These are phyloP conservation scores for Debaryomyces tyrocola DNA, from an alignment of 805 yeast genomes.

Conservation along the genomic window DNA sequence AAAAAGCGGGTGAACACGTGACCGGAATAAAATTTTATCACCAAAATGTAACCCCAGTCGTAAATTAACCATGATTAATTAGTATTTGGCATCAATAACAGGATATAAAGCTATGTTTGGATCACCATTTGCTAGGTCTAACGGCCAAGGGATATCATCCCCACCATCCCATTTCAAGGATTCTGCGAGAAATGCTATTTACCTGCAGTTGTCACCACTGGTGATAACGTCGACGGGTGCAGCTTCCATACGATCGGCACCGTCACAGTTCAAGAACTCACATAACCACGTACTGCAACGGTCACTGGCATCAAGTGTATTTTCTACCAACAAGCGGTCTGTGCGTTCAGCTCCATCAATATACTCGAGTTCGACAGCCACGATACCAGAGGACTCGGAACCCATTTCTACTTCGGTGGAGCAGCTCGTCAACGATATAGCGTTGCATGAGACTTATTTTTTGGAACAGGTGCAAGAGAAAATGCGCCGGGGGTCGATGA, in stretches of 20 bases:
- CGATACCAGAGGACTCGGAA: slow-evolving; percentile 46
- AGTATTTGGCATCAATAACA: background rate
- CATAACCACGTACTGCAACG: slow-evolving; percentile 22
- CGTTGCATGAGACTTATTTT: slow-evolving; percentile 34
- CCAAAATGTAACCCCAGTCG: background rate
- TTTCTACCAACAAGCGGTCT: slow-evolving; percentile 35
- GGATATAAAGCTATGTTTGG: slow-evolving; percentile 25
- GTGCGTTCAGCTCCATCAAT: slow-evolving; percentile 45
- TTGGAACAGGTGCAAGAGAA: slow-evolving; percentile 11
- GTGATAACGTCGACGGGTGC: slow-evolving; percentile 24
- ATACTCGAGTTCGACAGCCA: slow-evolving; percentile 41
- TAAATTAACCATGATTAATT: background rate
- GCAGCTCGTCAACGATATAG: slow-evolving; percentile 43
- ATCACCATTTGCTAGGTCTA: slow-evolving; percentile 24
- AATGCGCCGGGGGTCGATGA: slow-evolving; percentile 5
- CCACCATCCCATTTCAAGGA: slow-evolving; percentile 44
- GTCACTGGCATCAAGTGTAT: slow-evolving; percentile 39
- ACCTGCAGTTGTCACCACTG: slow-evolving; percentile 38
- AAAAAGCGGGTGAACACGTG: too few species aligned
- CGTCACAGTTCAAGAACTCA: slow-evolving; percentile 18
- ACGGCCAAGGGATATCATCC: slow-evolving; percentile 18
- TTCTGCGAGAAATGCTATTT: slow-evolving; percentile 44
- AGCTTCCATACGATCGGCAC: slow-evolving; percentile 41
- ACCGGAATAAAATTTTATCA: too few species aligned
- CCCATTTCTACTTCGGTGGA: slow-evolving; percentile 43